These are phyloP conservation scores for Conticribra weissflogii DNA, from an alignment of 108 stramenopile species.

Conservation along the genomic window DNA sequence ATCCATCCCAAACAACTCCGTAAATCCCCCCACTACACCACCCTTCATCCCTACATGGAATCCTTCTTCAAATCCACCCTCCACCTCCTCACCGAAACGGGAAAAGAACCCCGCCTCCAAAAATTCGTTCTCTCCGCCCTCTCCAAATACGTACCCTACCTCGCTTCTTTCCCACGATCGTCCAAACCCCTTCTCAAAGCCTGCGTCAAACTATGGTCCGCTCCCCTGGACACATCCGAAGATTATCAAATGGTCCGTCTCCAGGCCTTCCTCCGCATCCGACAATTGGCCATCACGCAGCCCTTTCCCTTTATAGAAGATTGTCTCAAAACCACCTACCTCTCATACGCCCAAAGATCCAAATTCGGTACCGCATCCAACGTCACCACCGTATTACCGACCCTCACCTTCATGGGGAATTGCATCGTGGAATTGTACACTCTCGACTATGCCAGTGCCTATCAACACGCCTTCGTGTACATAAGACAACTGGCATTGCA, in stretches of 20 bases:
- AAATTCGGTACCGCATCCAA: constrained; percentile 84
- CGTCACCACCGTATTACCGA: constrained; percentile 64
- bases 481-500: constrained; percentile 97
- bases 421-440: constrained; percentile 95
- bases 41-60: constrained; percentile 59
- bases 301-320: constrained; percentile 93
- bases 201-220: constrained; percentile 80
- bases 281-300: constrained; percentile 91
- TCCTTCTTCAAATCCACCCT: constrained; percentile 76
- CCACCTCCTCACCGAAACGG: constrained; percentile 75
- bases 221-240: constrained; percentile 75
- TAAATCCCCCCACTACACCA: constrained; percentile 60
- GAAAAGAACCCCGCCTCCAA: constrained; percentile 80
- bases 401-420: constrained; percentile 93
- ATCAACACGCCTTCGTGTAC: constrained; percentile 99
- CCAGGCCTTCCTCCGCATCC: constrained; percentile 91
- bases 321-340: constrained; percentile 90
- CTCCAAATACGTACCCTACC: constrained; percentile 77
- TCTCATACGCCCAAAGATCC: constrained; percentile 91
- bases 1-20: constrained; percentile 70
- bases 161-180: constrained; percentile 83
- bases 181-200: constrained; percentile 75
- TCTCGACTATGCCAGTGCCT: constrained; percentile 90
- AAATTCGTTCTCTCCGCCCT: constrained; percentile 74
- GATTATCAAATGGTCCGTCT: constrained; percentile 87